These are phyloP conservation scores for Penicillium thymicola DNA, from an alignment of 2,329 filamentous ascomycete species.

Conservation along the genomic window DNA sequence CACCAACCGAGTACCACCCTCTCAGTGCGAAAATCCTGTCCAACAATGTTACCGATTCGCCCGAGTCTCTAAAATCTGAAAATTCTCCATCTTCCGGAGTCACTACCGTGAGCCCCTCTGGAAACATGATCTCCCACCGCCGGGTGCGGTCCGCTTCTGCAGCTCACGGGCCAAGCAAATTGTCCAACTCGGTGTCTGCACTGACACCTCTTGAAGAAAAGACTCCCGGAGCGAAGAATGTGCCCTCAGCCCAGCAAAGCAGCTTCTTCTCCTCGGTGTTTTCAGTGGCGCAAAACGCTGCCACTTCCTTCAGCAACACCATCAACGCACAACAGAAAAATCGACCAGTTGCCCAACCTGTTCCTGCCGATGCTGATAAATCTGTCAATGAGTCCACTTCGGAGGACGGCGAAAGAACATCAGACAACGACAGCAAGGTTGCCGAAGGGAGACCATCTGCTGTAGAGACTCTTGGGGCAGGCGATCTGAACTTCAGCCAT, in stretches of 20 bases:
- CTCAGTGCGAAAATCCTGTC: constrained; percentile 34
- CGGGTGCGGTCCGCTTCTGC: constrained; percentile 57
- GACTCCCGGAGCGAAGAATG: constrained; percentile 49
- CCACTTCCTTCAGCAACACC: constrained; percentile 69
- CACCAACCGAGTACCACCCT: constrained; percentile 51
- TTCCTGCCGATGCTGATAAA: constrained; percentile 32
- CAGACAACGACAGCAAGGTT: constrained; percentile 25
- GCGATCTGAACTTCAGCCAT: constrained; percentile 84
- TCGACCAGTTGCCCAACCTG: constrained; percentile 33
- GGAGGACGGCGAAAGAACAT: constrained; percentile 26
- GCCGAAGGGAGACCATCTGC: constrained; percentile 65
- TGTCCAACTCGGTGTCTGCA: constrained; percentile 70
- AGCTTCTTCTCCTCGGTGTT: constrained; percentile 95
- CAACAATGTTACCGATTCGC: constrained; percentile 37
- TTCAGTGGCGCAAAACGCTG: constrained; percentile 88
- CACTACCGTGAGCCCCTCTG: constrained; percentile 61
- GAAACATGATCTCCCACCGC: constrained; percentile 72
- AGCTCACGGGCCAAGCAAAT: constrained; percentile 71
- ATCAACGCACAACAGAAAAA: constrained; percentile 51
- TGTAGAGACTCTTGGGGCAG: constrained; percentile 82
- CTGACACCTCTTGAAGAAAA: constrained; percentile 73
- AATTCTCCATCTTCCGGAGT: constrained; percentile 30
- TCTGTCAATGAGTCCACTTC: constrained; percentile 23
- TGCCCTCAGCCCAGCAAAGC: constrained; percentile 51
- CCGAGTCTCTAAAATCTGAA: constrained; percentile 34